A percentile compares a stretch with the other conserved stretches of the same genome.
These are phyloP conservation scores for Begonia fuchsioides DNA, from an alignment of 306 rosid species.

Conservation along the genomic window DNA sequence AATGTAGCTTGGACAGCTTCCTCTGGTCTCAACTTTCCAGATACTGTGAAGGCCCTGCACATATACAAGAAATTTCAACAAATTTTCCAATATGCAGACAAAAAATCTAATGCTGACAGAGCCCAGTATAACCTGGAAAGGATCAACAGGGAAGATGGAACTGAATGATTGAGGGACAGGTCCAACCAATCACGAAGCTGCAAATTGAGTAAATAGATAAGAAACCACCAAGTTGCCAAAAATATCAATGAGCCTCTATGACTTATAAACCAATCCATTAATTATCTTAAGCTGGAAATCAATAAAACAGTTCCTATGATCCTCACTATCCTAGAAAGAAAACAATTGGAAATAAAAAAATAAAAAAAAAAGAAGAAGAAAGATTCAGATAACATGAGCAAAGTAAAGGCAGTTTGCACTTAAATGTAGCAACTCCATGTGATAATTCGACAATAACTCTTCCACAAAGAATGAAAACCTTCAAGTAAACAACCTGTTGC, in stretches of 20 bases:
- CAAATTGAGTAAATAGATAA: slow-evolving; percentile 7
- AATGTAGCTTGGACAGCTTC: slow-evolving; percentile 81
- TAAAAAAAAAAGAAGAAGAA: no score
- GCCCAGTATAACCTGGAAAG: slow-evolving; percentile 65
- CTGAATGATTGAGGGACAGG: slow-evolving; percentile 81
- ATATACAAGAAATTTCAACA: background rate
- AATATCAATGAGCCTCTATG: no score
- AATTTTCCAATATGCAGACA: background rate
- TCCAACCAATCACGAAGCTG: slow-evolving; percentile 98
- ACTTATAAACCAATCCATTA: no score
- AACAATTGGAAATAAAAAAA: no score
- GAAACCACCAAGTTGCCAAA: background rate
- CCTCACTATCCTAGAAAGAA: no score
- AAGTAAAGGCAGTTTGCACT: background rate
- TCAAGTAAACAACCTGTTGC: slow-evolving; percentile 39
- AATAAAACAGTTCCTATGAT: no score
- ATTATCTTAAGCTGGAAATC: no score
- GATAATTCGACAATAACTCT: no score
- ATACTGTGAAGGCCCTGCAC: slow-evolving; percentile 69
- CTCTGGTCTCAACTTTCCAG: slow-evolving; percentile 73
- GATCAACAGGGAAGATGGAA: slow-evolving; percentile 91
- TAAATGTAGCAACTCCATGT: slow-evolving; percentile 1
- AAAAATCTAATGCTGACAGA: background rate
- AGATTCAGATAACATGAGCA: background rate
- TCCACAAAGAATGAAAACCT: no score